Conservation (phyloP, 2,329 filamentous ascomycete genomes). For the Epichloe scottii region DNA sequence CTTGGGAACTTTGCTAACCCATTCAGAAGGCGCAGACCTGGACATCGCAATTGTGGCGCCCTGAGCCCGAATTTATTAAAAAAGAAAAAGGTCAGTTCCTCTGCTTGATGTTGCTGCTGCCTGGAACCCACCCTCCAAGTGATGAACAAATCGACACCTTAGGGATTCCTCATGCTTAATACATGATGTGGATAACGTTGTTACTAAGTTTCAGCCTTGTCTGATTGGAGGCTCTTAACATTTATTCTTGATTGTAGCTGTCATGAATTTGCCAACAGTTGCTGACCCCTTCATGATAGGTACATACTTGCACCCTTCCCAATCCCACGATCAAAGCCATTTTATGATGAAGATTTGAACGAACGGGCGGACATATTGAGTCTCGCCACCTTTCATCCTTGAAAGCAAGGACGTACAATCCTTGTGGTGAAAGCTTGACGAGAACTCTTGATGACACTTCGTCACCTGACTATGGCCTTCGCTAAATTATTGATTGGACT, state of each 20-base stretch:
- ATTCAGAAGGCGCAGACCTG: neutral
- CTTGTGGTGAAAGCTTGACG: constrained; percentile 37
- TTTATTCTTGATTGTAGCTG: constrained; percentile 9
- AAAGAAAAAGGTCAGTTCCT: constrained; percentile 33
- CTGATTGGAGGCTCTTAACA: constrained; percentile 35
- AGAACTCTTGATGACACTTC: constrained; percentile 53
- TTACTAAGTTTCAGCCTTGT: constrained; percentile 54
- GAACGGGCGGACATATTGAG: constrained; percentile 59
- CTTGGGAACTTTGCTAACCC: neutral
- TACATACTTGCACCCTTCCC: constrained; percentile 17
- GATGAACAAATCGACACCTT: constrained; percentile 50
- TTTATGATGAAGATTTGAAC: constrained; percentile 53
- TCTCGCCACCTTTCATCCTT: constrained; percentile 32
- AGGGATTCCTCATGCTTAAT: constrained; percentile 59
- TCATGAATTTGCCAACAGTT: constrained; percentile 5
- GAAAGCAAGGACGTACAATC: constrained; percentile 50
- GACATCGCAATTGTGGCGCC: neutral
- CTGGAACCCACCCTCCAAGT: constrained; percentile 23
- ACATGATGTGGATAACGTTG: constrained; percentile 50
- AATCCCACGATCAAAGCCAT: constrained; percentile 12
- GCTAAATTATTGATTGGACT: constrained; percentile 6
- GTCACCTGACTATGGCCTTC: constrained; percentile 45
- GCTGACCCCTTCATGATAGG: constrained; percentile 31
- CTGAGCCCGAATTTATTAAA: neutral
- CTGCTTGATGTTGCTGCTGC: neutral